Evolutionary conservation across 139 green algal genomes (phyloP), one percentile per base, ranked within the genome.

Genomic region (Tetratostichococcus sp.): DNA sequence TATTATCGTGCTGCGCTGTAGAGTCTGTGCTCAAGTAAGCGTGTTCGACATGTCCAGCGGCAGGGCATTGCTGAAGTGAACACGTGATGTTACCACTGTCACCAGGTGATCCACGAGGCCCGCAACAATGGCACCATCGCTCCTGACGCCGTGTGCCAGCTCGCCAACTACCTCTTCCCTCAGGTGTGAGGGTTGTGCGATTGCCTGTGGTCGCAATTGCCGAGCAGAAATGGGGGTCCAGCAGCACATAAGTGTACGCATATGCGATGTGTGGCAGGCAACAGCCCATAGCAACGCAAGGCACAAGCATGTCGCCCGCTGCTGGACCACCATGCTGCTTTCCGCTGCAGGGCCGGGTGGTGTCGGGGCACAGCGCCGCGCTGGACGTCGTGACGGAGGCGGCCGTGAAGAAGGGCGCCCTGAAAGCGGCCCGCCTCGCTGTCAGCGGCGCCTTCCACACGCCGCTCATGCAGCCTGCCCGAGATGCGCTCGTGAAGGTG

Each of bases 371-470:
- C 78, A 83, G 77, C 26, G 80, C 83, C 2, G 83, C 84, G 3
- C 81, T 98, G 43, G 86, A 93, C 35, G 72, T 83, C 33, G 85
- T 91, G 23, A 39, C 82, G 30, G 75, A 82, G 33, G 19, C 77
- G 35, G 92, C 93, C 33, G 86, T 76, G 4, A 79, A 72, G 8
- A 79, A 76, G 42, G 93, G 93, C 23, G 93, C 94, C 1, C 80
- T 97, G 30, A 98, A 97, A 80, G 88, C 82, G 1, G 67, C 84
- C 39, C 74, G 70, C 1, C 75, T 97, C 71, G 84, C 91, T 0
- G 94, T 98, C 32, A 90, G 78, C 35, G 94, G 94, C 43, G 94
- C 92, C 33, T 98, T 98, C 85, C 94, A 98, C 85, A 98, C 92
- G 1, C 31, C 76, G 42, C 84, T 97, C 35, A 97, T 97, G 93